Evolutionary conservation across 2,329 filamentous ascomycete genomes (phyloP).

Genomic region (Xylaria multiplex): DNA sequence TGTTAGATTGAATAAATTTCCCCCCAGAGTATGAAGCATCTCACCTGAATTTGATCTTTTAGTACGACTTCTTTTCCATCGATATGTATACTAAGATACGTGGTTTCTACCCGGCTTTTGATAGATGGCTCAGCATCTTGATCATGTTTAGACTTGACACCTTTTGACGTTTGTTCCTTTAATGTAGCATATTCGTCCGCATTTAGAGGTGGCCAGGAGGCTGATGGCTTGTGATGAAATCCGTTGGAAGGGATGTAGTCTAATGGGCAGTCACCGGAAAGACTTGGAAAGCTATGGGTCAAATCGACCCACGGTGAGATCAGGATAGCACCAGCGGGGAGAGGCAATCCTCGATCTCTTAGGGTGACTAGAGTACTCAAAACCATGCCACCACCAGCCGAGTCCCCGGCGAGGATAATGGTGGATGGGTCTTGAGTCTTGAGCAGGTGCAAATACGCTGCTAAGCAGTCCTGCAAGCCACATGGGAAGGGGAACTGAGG

Average conservation of each 20-base stretch:
- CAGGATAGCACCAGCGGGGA: slow-evolving; percentile 89
- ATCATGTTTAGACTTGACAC: slow-evolving; percentile 43
- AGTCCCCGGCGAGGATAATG: slow-evolving; percentile 90
- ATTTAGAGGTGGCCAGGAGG: slow-evolving; percentile 92
- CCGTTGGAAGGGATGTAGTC: slow-evolving; percentile 92
- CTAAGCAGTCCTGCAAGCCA: slow-evolving; percentile 87
- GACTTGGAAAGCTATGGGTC: slow-evolving; percentile 93
- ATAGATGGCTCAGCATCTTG: slow-evolving; percentile 27
- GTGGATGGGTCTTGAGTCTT: slow-evolving; percentile 79
- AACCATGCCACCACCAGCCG: slow-evolving; percentile 91
- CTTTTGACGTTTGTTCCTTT: slow-evolving; percentile 61
- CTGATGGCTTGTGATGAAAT: slow-evolving; percentile 89
- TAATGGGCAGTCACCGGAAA: slow-evolving; percentile 74
- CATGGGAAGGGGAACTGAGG: slow-evolving; percentile 98
- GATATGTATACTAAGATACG: slow-evolving; percentile 71
- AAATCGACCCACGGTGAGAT: slow-evolving; percentile 97
- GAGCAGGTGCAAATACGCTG: slow-evolving; percentile 86
- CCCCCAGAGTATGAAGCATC: slow-evolving; percentile 23
- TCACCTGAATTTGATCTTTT: slow-evolving; percentile 90
- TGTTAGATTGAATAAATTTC: slow-evolving; percentile 36
- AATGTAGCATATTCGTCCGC: slow-evolving; percentile 73
- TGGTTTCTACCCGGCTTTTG: slow-evolving; percentile 44
- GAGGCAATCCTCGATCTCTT: slow-evolving; percentile 81
- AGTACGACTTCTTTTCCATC: slow-evolving; percentile 77
- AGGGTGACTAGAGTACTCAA: slow-evolving; percentile 81